Base-by-base conservation (phyloP, 139 green algal species). In the Zygnema circumcarinatum region DNA sequence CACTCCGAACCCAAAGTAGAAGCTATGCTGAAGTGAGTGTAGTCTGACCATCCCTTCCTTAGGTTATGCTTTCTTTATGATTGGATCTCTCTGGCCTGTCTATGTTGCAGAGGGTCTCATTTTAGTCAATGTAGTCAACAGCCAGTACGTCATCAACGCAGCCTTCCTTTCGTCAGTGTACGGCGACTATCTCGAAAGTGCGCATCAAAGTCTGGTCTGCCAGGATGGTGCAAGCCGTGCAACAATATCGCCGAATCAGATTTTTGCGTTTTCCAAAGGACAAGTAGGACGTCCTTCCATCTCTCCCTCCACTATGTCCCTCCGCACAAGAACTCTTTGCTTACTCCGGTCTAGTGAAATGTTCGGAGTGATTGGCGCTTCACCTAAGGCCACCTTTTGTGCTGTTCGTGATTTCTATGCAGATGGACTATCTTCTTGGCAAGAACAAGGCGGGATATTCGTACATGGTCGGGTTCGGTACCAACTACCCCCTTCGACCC, bases 401-500 rank as follows among this genome's bases (percentile, higher is more conserved):
- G n/a, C n/a, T n/a, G n/a, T n/a, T n/a, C n/a, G n/a, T n/a, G n/a
- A n/a, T 78, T 11, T 78, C 33, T 11, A 11, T 78, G 0, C 81
- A 87, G 81, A n/a, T 81, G 35, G 67, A 87, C 67, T 89, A 89
- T 52, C 38, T 89, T 20, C 75, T 87, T 20, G 84, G 84, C 76
- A 53, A 31, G 47, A 89, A 89, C 84, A 41, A 74, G 31, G 38
- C 35, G 31, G 38, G 38, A 21, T 72, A 74, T 76, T 87, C 68
- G 41, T 90, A 88, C 85, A 90, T 90, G 78, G 80, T 89, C 42
- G 85, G 85, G 21, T 90, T 73, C 35, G 85, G 85, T 39, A 1
- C 21, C 40, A 90, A 72, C 80, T 88, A 82, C 67, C 85, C 85
- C 25, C 35, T 38, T 56, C 33, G 22, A 0, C n/a, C 40, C 38